Base-by-base conservation (phyloP, 2,329 filamentous ascomycete species). In the Sporothrix variecibatus region DNA sequence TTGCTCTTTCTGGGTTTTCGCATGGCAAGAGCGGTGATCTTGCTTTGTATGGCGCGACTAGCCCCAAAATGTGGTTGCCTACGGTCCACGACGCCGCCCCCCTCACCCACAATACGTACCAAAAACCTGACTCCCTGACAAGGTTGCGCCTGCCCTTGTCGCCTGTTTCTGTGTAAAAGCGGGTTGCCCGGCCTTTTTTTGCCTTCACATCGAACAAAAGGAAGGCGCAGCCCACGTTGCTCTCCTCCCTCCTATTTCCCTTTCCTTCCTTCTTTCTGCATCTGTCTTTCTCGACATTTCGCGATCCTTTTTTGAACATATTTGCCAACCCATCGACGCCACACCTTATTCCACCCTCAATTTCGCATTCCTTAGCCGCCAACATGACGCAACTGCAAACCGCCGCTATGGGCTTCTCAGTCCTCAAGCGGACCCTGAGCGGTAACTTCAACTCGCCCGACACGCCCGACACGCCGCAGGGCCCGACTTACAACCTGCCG, bases 401-500 rank as follows among this genome's bases (percentile, higher is more conserved):
- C 17, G 71, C 71, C 28, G 38, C 74, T 12, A 58, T 67, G 51
- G 73, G 74, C 75, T 15, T 71, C n/a, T 34, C 62, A 4, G 75
- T 76, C 60, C 68, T 75, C 46, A 75, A 75, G 56, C 74, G 76
- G 51, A 71, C 56, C 28, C 28, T 40, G 28, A 56, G 20, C 40
- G 26, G 34, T 53, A 43, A 40, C 26, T 75, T 76, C 28, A 77
- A 78, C 43, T 23, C 46, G 20, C 75, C 77, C 34, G 77, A 78
- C 17, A n/a, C 17, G 17, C 56, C 72, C 20, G 23, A 56, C 34
- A 38, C 49, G 17, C 53, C 73, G 9, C 34, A 62, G 1, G 26
- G 9, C n/a, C 77, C 80, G n/a, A 73, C 58, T 38, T 73, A 73
- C 68, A 73, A 71, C 11, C 34, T 77, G 69, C 64, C 72, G 43